phyloP scores from a whole-genome alignment of 148 eudicot species.

The Mesembryanthemum crystallinum region DNA sequence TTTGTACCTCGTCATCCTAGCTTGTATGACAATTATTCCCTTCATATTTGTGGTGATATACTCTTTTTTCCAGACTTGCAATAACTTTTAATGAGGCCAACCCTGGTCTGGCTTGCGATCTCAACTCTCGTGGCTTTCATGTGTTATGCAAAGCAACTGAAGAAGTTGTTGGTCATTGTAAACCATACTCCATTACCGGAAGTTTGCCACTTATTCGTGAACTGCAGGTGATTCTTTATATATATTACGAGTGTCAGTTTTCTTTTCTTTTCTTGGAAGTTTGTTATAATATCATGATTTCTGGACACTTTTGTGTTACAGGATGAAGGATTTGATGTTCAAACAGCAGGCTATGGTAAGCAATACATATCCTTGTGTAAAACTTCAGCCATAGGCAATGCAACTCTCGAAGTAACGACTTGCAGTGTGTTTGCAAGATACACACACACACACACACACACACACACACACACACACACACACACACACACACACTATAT shows the following conservation, averaged over 20 bases:
- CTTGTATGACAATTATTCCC: not conserved
- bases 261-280: too few relatives aligned
- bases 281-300: not conserved
- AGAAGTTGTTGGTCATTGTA: constrained; percentile 85
- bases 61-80: constrained; percentile 42
- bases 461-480: too few relatives aligned
- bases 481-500: too few relatives aligned
- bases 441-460: too few relatives aligned
- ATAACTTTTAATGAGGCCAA: constrained; percentile 70
- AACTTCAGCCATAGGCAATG: not conserved
- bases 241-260: not conserved
- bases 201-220: constrained; percentile 93
- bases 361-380: constrained; percentile 11
- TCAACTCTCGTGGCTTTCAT: constrained; percentile 85
- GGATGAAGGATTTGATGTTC: constrained; percentile 99
- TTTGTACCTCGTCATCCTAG: constrained; percentile 27
- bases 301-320: constrained; percentile 26
- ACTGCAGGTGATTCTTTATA: constrained; percentile 49
- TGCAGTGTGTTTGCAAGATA: too few relatives aligned
- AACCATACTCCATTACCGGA: constrained; percentile 97
- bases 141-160: constrained; percentile 94
- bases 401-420: not conserved
- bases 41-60: constrained; percentile 10
- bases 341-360: constrained; percentile 91
- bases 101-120: constrained; percentile 91